Conservation (phyloP, 192 early-diverging fungal species). For the Coemansia sp. region DNA sequence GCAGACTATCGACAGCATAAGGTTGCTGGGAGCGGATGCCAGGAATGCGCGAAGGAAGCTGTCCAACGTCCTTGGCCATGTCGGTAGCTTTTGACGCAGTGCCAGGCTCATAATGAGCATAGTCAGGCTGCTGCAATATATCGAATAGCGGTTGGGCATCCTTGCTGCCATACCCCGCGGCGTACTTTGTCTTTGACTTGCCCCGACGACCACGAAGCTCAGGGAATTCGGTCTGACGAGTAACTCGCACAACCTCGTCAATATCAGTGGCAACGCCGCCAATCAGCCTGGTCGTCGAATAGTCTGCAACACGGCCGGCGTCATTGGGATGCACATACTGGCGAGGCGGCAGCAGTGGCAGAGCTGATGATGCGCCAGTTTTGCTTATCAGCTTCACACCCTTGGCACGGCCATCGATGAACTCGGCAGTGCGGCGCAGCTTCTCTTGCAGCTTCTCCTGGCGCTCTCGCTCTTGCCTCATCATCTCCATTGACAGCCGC, state of each 20-base stretch:
- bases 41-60: constrained; percentile 46
- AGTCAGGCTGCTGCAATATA: constrained; percentile 24
- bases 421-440: constrained; percentile 27
- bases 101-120: not conserved
- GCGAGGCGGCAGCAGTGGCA: not conserved
- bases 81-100: not conserved
- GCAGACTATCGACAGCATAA: not conserved
- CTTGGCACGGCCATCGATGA: constrained; percentile 14
- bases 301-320: constrained; percentile 8
- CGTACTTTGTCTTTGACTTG: constrained; percentile 24
- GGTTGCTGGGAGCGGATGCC: constrained; percentile 22
- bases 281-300: constrained; percentile 42
- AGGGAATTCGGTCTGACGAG: constrained; percentile 46
- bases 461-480: constrained; percentile 46
- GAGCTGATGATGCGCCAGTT: not conserved
- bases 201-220: constrained; percentile 34
- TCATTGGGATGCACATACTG: constrained; percentile 13
- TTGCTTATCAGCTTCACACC: not conserved
- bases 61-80: constrained; percentile 4
- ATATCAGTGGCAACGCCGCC: constrained; percentile 42
- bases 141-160: constrained; percentile 39
- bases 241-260: constrained; percentile 29
- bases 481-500: constrained; percentile 49
- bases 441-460: constrained; percentile 40
- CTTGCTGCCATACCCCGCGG: constrained; percentile 20